Conservation (phyloP, 352 stramenopile genomes). For the Globisporangium ultimum region DNA sequence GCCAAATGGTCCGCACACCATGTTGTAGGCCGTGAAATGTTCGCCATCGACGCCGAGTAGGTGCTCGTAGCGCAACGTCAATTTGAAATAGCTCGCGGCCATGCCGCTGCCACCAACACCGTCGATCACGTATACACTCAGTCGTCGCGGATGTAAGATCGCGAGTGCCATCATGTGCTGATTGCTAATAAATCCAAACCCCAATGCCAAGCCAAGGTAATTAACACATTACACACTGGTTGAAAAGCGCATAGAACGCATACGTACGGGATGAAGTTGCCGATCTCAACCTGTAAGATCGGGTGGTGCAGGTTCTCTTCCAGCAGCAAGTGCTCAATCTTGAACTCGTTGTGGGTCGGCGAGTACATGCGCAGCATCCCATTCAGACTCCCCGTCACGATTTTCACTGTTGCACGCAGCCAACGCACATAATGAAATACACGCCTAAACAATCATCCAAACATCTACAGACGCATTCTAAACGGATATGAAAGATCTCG, state of each 20-base stretch:
- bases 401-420: conserved; percentile 67
- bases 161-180: conserved; percentile 64
- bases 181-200: conserved; percentile 25
- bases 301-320: conserved; percentile 83
- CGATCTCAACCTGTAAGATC: conserved; percentile 84
- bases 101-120: conserved; percentile 70
- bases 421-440: no score
- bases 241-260: not conserved
- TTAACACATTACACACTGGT: not conserved
- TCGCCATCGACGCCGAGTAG: conserved; percentile 83
- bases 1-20: conserved; percentile 83
- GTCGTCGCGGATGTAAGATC: conserved; percentile 79
- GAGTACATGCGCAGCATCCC: conserved; percentile 85
- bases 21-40: conserved; percentile 91
- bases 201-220: no score
- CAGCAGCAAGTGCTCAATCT: conserved; percentile 87
- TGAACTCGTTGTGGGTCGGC: conserved; percentile 77
- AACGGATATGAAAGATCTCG: no score
- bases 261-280: conserved; percentile 82
- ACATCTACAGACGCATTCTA: no score
- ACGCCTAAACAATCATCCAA: no score
- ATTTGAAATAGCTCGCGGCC: conserved; percentile 79
- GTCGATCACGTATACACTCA: conserved; percentile 83
- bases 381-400: conserved; percentile 86
- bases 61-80: conserved; percentile 84